phyloP scores from a whole-genome alignment of 1,284 basidiomycete species.

The Ustilago cynodontis region DNA sequence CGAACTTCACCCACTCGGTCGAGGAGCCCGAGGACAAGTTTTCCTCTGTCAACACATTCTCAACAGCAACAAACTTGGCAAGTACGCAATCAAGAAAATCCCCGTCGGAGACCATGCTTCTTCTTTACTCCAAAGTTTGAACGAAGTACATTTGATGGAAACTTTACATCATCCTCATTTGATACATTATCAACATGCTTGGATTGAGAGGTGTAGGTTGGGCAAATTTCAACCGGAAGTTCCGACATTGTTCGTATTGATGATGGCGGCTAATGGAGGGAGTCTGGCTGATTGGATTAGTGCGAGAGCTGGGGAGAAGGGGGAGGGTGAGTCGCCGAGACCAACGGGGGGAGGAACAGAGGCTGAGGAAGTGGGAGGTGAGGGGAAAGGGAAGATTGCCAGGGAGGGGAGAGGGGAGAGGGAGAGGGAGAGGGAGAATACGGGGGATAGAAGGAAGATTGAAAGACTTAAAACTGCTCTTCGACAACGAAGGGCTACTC shows the following conservation, averaged over 20 bases:
- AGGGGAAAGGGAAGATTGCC: not conserved
- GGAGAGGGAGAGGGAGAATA: not conserved
- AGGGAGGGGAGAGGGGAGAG: not conserved
- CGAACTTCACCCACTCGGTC: conserved; percentile 85
- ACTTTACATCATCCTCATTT: conserved; percentile 90
- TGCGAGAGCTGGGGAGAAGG: conserved; percentile 43
- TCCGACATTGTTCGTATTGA: conserved; percentile 65
- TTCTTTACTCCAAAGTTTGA: conserved; percentile 54
- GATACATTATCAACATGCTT: conserved; percentile 92
- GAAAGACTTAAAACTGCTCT: conserved; percentile 53
- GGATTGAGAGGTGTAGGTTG: conserved; percentile 77
- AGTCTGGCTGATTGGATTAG: conserved; percentile 65
- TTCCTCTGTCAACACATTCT: conserved; percentile 86
- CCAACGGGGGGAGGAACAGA: not conserved
- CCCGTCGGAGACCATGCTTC: conserved; percentile 79
- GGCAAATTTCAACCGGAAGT: conserved; percentile 60
- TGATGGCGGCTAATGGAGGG: conserved; percentile 69
- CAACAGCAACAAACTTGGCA: conserved; percentile 81
- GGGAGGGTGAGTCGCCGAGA: not conserved
- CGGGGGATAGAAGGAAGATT: conserved; percentile 25
- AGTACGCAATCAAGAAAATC: conserved; percentile 88
- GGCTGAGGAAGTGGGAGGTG: not conserved
- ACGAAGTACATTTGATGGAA: conserved; percentile 83
- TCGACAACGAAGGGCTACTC: conserved; percentile 41
- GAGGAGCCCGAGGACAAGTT: conserved; percentile 91